Base-by-base conservation (phyloP, 2,329 filamentous ascomycete species). In the Graphilbum ipis-grandicollis region DNA sequence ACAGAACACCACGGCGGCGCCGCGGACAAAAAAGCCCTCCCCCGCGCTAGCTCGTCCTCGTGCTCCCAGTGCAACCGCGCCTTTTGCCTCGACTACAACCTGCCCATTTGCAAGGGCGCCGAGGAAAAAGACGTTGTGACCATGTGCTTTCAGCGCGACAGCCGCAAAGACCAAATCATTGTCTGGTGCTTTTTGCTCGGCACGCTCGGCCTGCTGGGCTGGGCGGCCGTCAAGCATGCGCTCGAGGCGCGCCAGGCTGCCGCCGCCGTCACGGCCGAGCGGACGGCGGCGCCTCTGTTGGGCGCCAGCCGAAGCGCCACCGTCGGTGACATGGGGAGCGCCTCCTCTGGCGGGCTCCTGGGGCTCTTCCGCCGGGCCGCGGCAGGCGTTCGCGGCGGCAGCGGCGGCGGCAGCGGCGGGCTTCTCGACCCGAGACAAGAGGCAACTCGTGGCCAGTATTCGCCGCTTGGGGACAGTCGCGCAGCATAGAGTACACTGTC, bases 71-170 rank as follows among this genome's bases (percentile, higher is more conserved):
- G 73, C 56, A 78, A 73, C 43, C 72, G 72, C 50, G 67, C 67
- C 40, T 78, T 75, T 47, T 78, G 73, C 52, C 63, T 76, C 33
- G 65, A 72, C 43, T 62, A 63, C 45, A 66, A 61, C 46, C 56
- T 78, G 19, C 68, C 68, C 39, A 74, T 78, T 48, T 78, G 73
- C 59, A 67, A 71, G 47, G 62, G 65, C 44, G 71, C 70, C 37
- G 63, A 65, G 44, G 70, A 76, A 46, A 68, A 66, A 48, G 70
- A 77, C 48, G 68, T 77, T 17, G 56, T 68, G 31, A 73, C 73
- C 21, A 60, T 64, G 49, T 78, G 73, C 51, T 78, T 78, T 55
- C 71, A 77, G 60, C 66, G 73, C 44, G 73, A 78, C 52, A 73
- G 68, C 51, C 65, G 66, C 52, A 78, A 78, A 56, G 73, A 78